phyloP scores from a whole-genome alignment of 2,329 filamentous ascomycete species.

The Fusarium scirpi region DNA sequence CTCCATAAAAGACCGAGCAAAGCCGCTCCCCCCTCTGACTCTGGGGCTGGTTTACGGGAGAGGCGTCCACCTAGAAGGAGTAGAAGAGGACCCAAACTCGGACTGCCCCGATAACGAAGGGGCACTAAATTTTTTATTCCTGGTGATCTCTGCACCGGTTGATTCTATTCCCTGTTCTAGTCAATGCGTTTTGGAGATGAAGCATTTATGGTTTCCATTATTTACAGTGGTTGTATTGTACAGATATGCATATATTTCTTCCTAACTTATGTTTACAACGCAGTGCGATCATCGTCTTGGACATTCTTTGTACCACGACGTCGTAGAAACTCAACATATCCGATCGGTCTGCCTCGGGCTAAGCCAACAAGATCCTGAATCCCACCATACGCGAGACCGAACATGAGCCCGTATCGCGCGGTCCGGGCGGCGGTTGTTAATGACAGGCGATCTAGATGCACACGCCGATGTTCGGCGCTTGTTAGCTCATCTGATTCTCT shows the following conservation, averaged over 20 bases:
- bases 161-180: slow-evolving; percentile 7
- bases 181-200: slow-evolving; percentile 2
- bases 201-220: background rate
- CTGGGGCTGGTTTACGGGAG: slow-evolving; percentile 25
- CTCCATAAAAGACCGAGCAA: slow-evolving; percentile 41
- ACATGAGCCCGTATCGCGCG: slow-evolving; percentile 81
- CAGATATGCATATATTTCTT: background rate
- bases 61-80: slow-evolving; percentile 37
- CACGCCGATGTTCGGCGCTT: slow-evolving; percentile 48
- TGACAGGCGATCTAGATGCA: slow-evolving; percentile 77
- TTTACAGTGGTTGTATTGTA: slow-evolving; percentile 7
- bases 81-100: slow-evolving; percentile 11
- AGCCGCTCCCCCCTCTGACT: slow-evolving; percentile 35
- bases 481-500: slow-evolving; percentile 38
- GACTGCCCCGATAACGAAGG: slow-evolving; percentile 27
- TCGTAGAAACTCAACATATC: slow-evolving; percentile 77
- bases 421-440: slow-evolving; percentile 80
- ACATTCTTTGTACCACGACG: slow-evolving; percentile 51
- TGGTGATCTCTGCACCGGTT: slow-evolving; percentile 7
- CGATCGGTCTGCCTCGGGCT: slow-evolving; percentile 76
- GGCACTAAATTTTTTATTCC: slow-evolving; percentile 21
- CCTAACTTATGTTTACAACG: background rate
- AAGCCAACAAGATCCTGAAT: slow-evolving; percentile 80
- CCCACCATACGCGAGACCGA: slow-evolving; percentile 83
- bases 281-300: slow-evolving; percentile 29